Evolutionary conservation across 257 asterid genomes (phyloP).

Genomic region (Solanum okadae): DNA sequence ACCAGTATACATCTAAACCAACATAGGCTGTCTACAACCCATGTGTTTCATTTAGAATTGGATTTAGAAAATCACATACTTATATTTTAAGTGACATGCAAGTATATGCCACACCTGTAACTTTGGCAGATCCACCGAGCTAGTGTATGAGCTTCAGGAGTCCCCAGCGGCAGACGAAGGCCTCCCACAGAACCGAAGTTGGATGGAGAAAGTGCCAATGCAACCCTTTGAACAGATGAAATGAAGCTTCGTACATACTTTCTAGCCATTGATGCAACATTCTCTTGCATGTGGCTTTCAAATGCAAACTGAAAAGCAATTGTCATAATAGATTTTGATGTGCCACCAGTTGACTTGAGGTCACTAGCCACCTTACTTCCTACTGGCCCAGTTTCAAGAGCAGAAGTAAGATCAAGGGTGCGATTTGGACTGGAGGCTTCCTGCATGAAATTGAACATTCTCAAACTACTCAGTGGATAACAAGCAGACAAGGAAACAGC

Average conservation of each 20-base stretch:
- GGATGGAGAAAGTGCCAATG: constrained; percentile 79
- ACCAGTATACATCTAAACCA: background rate
- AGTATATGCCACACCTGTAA: constrained; percentile 41
- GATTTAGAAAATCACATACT: background rate
- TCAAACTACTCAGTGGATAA: background rate
- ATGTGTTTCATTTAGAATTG: background rate
- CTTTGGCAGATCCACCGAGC: constrained; percentile 85
- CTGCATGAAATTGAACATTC: constrained; percentile 17
- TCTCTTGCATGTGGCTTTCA: constrained; percentile 86
- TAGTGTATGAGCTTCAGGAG: constrained; percentile 77
- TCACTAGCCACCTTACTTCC: constrained; percentile 46
- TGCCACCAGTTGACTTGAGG: constrained; percentile 18
- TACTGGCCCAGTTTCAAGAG: constrained; percentile 66
- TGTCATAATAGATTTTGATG: constrained; percentile 69
- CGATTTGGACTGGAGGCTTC: constrained; percentile 80
- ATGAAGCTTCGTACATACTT: constrained; percentile 83
- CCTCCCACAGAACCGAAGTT: constrained; percentile 47
- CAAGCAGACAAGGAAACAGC: background rate
- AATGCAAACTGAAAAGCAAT: constrained; percentile 79
- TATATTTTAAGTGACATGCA: background rate
- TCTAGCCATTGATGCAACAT: constrained; percentile 72
- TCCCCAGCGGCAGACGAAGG: constrained; percentile 62
- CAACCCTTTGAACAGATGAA: constrained; percentile 83
- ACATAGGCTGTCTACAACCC: background rate
- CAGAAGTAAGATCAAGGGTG: constrained; percentile 85